A percentile compares a stretch with the other conserved stretches of the same genome.
Conservation (phyloP, 2,329 filamentous ascomycete species). For the Sarocladiaceae sp. region DNA sequence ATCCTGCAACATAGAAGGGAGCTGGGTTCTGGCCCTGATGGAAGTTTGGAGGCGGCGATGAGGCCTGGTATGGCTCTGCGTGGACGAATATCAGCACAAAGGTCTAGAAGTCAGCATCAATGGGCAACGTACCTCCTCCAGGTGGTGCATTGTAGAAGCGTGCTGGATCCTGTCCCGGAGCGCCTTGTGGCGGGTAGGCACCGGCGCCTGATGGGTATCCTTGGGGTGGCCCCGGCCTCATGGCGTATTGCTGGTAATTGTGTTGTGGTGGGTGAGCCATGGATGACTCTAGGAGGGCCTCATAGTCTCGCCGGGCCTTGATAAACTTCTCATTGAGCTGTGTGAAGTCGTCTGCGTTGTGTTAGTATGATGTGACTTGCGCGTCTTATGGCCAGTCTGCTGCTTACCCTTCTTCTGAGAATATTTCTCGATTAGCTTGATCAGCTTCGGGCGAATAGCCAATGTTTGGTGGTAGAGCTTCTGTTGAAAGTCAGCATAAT, state of each 20-base stretch:
- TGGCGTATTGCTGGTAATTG: constrained; percentile 63
- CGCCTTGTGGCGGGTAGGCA: constrained; percentile 32
- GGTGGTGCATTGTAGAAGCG: constrained; percentile 53
- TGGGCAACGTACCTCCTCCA: constrained; percentile 1
- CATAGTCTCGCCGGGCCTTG: constrained; percentile 94
- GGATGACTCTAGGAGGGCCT: constrained; percentile 88
- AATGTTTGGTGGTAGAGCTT: constrained; percentile 88
- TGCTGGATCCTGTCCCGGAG: constrained; percentile 48
- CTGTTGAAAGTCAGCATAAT: constrained; percentile 32
- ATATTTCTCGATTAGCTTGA: constrained; percentile 97
- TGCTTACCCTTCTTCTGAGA: constrained; percentile 90
- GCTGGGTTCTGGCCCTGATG: constrained; percentile 45
- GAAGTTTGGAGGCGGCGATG: constrained; percentile 48
- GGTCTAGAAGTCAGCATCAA: too few species aligned
- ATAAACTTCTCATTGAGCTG: constrained; percentile 99
- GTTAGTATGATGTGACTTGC: constrained; percentile 11
- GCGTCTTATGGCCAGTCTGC: not conserved
- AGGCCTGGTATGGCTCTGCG: constrained; percentile 33
- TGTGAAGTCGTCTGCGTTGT: constrained; percentile 78
- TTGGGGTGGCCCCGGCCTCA: constrained; percentile 44
- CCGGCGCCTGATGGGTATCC: constrained; percentile 34
- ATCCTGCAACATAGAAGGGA: constrained; percentile 61
- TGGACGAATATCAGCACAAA: not conserved
- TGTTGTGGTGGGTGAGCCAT: constrained; percentile 90
- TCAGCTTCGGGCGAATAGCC: constrained; percentile 90